phyloP scores from a whole-genome alignment of 306 rosid species.

The Gastrolobium villosum region DNA sequence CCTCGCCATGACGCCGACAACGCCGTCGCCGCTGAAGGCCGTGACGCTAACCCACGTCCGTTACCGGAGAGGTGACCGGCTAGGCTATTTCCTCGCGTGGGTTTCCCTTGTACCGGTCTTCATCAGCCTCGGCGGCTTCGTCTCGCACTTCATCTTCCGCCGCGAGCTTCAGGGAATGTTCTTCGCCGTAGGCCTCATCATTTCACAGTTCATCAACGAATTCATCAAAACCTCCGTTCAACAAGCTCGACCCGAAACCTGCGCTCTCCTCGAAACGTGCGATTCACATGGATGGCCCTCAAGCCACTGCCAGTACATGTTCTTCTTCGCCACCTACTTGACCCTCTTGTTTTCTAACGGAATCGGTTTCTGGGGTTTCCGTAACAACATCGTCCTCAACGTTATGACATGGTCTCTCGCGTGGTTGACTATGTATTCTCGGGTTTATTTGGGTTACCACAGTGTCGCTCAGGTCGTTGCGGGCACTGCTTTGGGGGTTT shows the following conservation, averaged over 20 bases:
- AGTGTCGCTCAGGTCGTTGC: constrained; percentile 85
- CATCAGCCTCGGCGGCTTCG: constrained; percentile 84
- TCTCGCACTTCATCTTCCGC: constrained; percentile 92
- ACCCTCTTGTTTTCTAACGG: constrained; percentile 60
- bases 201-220: constrained; percentile 83
- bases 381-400: constrained; percentile 48
- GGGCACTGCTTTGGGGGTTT: constrained; percentile 74
- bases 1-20: constrained; percentile 28
- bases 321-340: constrained; percentile 79
- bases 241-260: constrained; percentile 87
- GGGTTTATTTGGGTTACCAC: constrained; percentile 95
- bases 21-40: constrained; percentile 65
- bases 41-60: constrained; percentile 85
- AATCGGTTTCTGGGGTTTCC: constrained; percentile 53
- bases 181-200: constrained; percentile 76
- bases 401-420: constrained; percentile 71
- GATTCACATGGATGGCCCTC: constrained; percentile 99
- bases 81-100: constrained; percentile 93
- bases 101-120: constrained; percentile 85
- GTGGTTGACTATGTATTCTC: constrained; percentile 67
- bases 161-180: constrained; percentile 91
- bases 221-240: constrained; percentile 75
- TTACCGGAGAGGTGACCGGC: constrained; percentile 73
- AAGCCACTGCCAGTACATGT: constrained; percentile 94
- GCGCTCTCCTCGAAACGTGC: constrained; percentile 80